Conservation (phyloP, 1,284 basidiomycete species). For the Marasmius tenuissimus region DNA sequence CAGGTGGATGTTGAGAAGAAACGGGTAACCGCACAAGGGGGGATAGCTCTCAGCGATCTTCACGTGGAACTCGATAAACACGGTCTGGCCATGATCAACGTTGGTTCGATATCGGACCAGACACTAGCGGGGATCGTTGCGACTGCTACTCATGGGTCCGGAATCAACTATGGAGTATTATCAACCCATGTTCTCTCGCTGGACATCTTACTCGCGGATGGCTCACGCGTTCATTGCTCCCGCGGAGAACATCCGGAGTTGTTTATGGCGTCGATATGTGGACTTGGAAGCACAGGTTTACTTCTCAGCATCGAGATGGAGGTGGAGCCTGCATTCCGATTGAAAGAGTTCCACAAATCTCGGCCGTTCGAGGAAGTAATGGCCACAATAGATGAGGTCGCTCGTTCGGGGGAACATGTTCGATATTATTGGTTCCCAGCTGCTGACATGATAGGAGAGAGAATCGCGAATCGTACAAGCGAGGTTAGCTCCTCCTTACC, state of each 20-base stretch:
- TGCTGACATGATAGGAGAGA: slow-evolving; percentile 72
- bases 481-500: slow-evolving; percentile 59
- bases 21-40: slow-evolving; percentile 74
- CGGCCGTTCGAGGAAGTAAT: slow-evolving; percentile 68
- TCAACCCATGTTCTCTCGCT: slow-evolving; percentile 82
- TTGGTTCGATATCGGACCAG: slow-evolving; percentile 97
- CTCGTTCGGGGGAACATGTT: slow-evolving; percentile 77
- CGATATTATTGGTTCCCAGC: slow-evolving; percentile 97
- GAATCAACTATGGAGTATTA: slow-evolving; percentile 79
- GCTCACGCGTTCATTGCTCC: slow-evolving; percentile 69
- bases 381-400: slow-evolving; percentile 55
- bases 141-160: slow-evolving; percentile 94
- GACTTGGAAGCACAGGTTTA: slow-evolving; percentile 91
- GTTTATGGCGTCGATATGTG: slow-evolving; percentile 92
- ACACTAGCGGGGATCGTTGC: slow-evolving; percentile 93
- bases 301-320: slow-evolving; percentile 80
- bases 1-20: slow-evolving; percentile 75
- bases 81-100: slow-evolving; percentile 84
- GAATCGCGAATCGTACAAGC: slow-evolving; percentile 71
- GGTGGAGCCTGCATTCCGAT: slow-evolving; percentile 82
- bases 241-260: slow-evolving; percentile 68
- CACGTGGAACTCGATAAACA: slow-evolving; percentile 68
- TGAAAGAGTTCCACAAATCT: slow-evolving; percentile 77
- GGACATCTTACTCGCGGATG: slow-evolving; percentile 73
- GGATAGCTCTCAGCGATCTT: slow-evolving; percentile 76